A percentile compares a stretch with the other conserved stretches of the same genome.
These are phyloP conservation scores for Pseudocercospora pini-densiflorae DNA, from an alignment of 2,329 filamentous ascomycete species.

Conservation along the genomic window DNA sequence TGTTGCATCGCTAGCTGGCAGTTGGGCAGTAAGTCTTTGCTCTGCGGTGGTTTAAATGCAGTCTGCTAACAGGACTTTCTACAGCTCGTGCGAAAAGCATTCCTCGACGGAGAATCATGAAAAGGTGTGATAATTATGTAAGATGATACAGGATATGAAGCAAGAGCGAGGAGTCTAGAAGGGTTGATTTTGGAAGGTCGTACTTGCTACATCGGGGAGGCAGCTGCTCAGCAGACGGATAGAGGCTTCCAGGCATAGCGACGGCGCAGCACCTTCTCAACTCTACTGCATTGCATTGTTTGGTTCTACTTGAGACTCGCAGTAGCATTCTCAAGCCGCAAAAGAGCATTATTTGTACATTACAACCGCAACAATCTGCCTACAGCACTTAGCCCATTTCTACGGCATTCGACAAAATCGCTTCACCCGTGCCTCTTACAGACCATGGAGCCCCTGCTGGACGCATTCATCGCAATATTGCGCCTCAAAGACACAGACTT, in stretches of 20 bases:
- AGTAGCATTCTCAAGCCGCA: neutral
- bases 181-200: neutral
- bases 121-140: conserved; percentile 11
- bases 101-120: conserved; percentile 24
- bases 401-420: neutral
- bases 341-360: conserved; percentile 1
- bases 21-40: conserved; percentile 78
- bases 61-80: conserved; percentile 7
- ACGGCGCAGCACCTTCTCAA: conserved; percentile 9
- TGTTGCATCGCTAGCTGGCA: conserved; percentile 81
- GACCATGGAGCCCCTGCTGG: neutral
- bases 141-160: conserved; percentile 4
- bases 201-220: neutral
- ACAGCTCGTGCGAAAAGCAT: conserved; percentile 32
- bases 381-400: neutral
- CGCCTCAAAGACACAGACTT: neutral
- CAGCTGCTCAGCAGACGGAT: conserved; percentile 3
- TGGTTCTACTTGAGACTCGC: neutral
- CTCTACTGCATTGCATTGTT: neutral
- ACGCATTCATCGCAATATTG: neutral
- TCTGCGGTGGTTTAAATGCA: neutral
- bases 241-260: conserved; percentile 7
- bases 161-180: neutral
- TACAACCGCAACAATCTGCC: neutral
- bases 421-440: neutral